A percentile compares a stretch with the other conserved stretches of the same genome.
These are phyloP conservation scores for Bolboschoenoplectus hybrid DNA, from an alignment of 202 grass and related monocot species.

Conservation along the genomic window DNA sequence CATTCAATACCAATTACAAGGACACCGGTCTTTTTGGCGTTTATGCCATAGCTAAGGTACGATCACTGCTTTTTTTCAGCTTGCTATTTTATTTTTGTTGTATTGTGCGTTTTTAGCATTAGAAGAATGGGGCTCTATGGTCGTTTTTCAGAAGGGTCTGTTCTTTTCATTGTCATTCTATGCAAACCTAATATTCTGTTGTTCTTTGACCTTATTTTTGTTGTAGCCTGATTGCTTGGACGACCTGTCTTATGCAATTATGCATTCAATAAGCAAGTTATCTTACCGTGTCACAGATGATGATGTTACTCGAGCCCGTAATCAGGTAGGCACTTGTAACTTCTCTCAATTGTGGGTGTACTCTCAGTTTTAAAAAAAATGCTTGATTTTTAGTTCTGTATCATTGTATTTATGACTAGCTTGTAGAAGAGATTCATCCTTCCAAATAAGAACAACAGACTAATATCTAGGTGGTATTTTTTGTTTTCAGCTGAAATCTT, in stretches of 20 bases:
- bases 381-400: not conserved
- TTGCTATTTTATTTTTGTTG: constrained; percentile 19
- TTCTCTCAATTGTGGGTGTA: not conserved
- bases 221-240: constrained; percentile 93
- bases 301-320: constrained; percentile 93
- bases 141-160: not conserved
- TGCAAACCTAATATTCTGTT: constrained; percentile 23
- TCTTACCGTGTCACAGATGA: constrained; percentile 94
- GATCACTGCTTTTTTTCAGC: not conserved
- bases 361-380: not conserved
- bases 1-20: constrained; percentile 98
- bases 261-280: constrained; percentile 91
- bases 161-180: constrained; percentile 6
- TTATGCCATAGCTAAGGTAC: constrained; percentile 88
- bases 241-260: constrained; percentile 95
- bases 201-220: constrained; percentile 22
- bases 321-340: constrained; percentile 64
- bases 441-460: not conserved
- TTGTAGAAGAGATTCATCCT: not conserved
- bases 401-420: not conserved
- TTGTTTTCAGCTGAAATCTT: constrained; percentile 90
- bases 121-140: not conserved
- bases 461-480: not conserved
- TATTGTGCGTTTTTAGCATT: not conserved
- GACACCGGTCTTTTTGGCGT: constrained; percentile 96